phyloP scores from a whole-genome alignment of 805 yeast species.

The Saccharomycopsis babjevae region DNA sequence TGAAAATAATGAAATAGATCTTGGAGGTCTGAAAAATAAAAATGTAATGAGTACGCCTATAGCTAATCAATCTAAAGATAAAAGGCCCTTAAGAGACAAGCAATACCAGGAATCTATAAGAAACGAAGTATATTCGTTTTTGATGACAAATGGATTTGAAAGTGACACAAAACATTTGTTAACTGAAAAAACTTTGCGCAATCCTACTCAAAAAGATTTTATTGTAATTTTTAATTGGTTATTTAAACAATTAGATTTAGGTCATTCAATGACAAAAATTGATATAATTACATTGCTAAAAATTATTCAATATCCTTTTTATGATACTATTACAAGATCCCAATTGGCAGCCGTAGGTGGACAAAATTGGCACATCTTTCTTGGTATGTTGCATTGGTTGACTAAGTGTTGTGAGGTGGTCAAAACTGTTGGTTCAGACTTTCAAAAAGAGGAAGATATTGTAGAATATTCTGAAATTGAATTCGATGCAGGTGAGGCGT shows the following conservation, averaged over 20 bases:
- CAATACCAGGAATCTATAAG: constrained; percentile 55
- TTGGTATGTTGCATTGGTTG: constrained; percentile 80
- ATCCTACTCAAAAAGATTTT: constrained; percentile 88
- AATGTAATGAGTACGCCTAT: neutral
- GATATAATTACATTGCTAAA: constrained; percentile 65
- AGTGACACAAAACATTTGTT: constrained; percentile 63
- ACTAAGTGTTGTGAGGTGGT: constrained; percentile 39
- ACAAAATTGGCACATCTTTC: constrained; percentile 71
- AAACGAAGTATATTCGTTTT: constrained; percentile 59
- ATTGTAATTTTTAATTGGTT: constrained; percentile 70
- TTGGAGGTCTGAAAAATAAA: neutral
- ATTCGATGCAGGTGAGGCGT: constrained; percentile 16
- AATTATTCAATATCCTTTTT: constrained; percentile 63
- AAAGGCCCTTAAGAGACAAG: constrained; percentile 70
- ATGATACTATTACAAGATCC: constrained; percentile 71
- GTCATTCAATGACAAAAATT: constrained; percentile 54
- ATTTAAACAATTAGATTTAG: constrained; percentile 70
- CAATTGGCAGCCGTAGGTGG: constrained; percentile 91
- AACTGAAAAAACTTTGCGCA: constrained; percentile 50
- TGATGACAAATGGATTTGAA: constrained; percentile 57
- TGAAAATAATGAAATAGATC: neutral
- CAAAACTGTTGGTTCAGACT: constrained; percentile 11
- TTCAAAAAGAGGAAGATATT: constrained; percentile 23
- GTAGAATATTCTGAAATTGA: constrained; percentile 3
- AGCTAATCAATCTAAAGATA: constrained; percentile 35